These are phyloP conservation scores for Eremomyces bilateralis DNA, from an alignment of 495 filamentous ascomycete species.

Conservation along the genomic window DNA sequence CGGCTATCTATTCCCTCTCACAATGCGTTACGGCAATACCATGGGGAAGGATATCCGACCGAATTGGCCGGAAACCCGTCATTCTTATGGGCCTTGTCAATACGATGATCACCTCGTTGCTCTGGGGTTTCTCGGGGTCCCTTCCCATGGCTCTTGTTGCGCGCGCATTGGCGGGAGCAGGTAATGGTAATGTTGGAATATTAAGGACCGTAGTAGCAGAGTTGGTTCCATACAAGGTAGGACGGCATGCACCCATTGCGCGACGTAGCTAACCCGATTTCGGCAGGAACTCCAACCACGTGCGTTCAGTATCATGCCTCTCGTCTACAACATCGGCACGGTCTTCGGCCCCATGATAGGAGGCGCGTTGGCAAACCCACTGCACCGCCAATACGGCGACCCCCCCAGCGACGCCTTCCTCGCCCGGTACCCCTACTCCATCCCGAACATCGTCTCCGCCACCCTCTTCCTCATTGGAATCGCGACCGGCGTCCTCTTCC, in stretches of 20 bases:
- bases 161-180: slow-evolving; percentile 42
- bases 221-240: slow-evolving; percentile 47
- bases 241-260: neutral
- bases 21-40: slow-evolving; percentile 53
- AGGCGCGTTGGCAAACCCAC: slow-evolving; percentile 59
- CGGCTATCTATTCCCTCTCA: slow-evolving; percentile 47
- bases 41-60: slow-evolving; percentile 64
- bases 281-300: slow-evolving; percentile 46
- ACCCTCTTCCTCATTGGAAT: slow-evolving; percentile 54
- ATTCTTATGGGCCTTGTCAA: slow-evolving; percentile 47
- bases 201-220: slow-evolving; percentile 50
- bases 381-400: slow-evolving; percentile 29
- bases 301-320: slow-evolving; percentile 68
- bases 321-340: slow-evolving; percentile 55
- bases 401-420: slow-evolving; percentile 43
- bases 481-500: slow-evolving; percentile 43
- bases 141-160: slow-evolving; percentile 49
- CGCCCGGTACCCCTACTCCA: slow-evolving; percentile 49
- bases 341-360: slow-evolving; percentile 84
- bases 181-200: slow-evolving; percentile 48
- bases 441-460: slow-evolving; percentile 64
- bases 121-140: slow-evolving; percentile 59
- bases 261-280: neutral
- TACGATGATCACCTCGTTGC: slow-evolving; percentile 48
- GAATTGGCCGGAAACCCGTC: slow-evolving; percentile 48